Base-by-base conservation (phyloP, 352 stramenopile species). In the Globisporangium acanthophoron region DNA sequence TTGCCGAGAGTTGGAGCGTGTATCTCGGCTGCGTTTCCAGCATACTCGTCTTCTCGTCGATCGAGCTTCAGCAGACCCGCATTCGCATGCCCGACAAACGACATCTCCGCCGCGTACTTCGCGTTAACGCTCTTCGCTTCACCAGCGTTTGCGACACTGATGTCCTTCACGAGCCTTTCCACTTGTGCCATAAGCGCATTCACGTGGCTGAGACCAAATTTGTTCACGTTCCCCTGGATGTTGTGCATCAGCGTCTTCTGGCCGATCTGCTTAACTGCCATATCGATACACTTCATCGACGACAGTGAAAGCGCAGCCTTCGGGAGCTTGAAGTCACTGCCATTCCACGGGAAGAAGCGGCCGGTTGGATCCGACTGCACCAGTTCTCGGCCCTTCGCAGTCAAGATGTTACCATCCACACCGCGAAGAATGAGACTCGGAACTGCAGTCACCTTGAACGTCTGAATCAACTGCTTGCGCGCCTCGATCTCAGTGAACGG, bases 231-330 rank as follows among this genome's bases (percentile, higher is more conserved):
- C 2, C 65, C 69, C 12, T 52, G 29, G 33, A 72, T 56, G 51
- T 86, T 70, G 8, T 91, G 81, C 24, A 70, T 70, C 5, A 95
- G 61, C 12, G 83, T 87, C 54, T 92, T 91, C 13, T 88, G 52
- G 2, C 81, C 80, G 33, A 91, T 79, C 60, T 95, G 85, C 52
- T 92, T 89, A 8, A 76, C 62, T 27, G 70, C 71, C 64, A 92
- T 88, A 29, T 67, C 58, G 27, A 95, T 82, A 48, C 76, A 91
- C 16, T 69, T 71, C 3, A 59, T 64, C 61, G 91, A 82, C 0
- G 84, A 94, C 18, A 78, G 66, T 1, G 74, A 74, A 11, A 95
- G 52, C 0, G 55, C 56, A 9, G 66, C 65, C 37, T 77, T 74
- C 16, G 83, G 84, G 3, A 93, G 67, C 5, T 74, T 57, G 41